These are phyloP conservation scores for Rehmannia glutinosa DNA, from an alignment of 257 asterid genomes.

Conservation along the genomic window DNA sequence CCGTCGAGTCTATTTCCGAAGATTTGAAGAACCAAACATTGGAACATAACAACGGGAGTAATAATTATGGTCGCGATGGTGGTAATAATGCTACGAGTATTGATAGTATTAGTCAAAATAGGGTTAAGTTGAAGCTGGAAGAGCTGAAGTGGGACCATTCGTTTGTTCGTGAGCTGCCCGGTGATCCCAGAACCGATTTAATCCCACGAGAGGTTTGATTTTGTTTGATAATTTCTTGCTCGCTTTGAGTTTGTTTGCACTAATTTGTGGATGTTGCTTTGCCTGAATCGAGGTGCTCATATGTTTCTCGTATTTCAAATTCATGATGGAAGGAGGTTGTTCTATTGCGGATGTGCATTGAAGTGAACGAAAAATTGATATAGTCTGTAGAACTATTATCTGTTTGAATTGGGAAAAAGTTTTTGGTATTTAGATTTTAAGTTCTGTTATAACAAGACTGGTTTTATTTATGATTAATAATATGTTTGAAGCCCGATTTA, in stretches of 20 bases:
- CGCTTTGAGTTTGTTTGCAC: background rate
- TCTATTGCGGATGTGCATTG: background rate
- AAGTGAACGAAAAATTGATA: background rate
- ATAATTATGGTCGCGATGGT: background rate
- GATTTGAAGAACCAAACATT: slow-evolving; percentile 60
- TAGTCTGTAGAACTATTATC: background rate
- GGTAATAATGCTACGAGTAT: background rate
- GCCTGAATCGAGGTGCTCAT: slow-evolving; percentile 4
- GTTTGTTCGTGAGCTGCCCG: slow-evolving; percentile 83
- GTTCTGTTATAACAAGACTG: background rate
- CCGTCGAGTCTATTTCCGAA: slow-evolving; percentile 62
- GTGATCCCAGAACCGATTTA: slow-evolving; percentile 70
- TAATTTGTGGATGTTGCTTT: slow-evolving; percentile 6
- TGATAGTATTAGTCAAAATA: slow-evolving; percentile 8
- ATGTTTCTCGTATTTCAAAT: background rate
- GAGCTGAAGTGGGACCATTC: slow-evolving; percentile 87
- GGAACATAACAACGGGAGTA: slow-evolving; percentile 11
- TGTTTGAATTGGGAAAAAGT: background rate
- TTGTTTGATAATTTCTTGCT: background rate
- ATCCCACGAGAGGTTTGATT: slow-evolving; percentile 68
- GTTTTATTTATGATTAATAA: background rate
- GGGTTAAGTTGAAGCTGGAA: slow-evolving; percentile 58
- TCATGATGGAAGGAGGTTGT: background rate
- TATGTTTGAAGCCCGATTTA: background rate
- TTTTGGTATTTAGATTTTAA: background rate